phyloP scores from a whole-genome alignment of 331 rosid species.

The Malus hybrid region DNA sequence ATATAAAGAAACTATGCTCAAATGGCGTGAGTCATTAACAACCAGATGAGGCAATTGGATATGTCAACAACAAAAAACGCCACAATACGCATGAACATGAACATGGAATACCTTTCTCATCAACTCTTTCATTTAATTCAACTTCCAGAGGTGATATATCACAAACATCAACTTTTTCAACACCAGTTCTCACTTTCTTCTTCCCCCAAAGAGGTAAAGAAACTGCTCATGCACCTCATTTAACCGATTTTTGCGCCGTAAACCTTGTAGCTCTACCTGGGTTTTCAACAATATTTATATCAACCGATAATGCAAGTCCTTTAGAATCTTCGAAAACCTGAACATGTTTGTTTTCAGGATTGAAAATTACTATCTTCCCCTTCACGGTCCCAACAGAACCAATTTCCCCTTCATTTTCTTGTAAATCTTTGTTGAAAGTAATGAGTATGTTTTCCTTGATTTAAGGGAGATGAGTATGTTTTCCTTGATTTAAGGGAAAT shows the following conservation, averaged over 20 bases:
- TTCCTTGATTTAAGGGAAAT: no score
- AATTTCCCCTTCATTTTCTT: constrained; percentile 1
- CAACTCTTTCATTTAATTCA: not conserved
- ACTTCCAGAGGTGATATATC: not conserved
- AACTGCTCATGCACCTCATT: not conserved
- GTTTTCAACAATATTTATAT: not conserved
- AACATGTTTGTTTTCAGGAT: constrained; percentile 15
- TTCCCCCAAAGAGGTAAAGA: not conserved
- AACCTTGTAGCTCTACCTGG: constrained; percentile 7
- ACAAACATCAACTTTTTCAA: not conserved
- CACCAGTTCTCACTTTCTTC: not conserved
- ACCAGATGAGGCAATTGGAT: not conserved
- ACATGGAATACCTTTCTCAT: not conserved
- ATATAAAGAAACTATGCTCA: not conserved
- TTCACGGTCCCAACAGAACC: not conserved
- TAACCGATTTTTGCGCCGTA: not conserved
- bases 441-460: no score
- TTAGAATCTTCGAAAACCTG: not conserved
- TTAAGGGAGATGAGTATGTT: no score
- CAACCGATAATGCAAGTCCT: not conserved
- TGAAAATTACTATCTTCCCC: constrained; percentile 25
- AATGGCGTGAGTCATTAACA: not conserved
- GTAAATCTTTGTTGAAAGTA: not conserved
- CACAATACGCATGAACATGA: not conserved
- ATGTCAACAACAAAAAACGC: not conserved